Base-by-base conservation (phyloP, 208 protist species). In the Endotrypanum monterogeii region DNA sequence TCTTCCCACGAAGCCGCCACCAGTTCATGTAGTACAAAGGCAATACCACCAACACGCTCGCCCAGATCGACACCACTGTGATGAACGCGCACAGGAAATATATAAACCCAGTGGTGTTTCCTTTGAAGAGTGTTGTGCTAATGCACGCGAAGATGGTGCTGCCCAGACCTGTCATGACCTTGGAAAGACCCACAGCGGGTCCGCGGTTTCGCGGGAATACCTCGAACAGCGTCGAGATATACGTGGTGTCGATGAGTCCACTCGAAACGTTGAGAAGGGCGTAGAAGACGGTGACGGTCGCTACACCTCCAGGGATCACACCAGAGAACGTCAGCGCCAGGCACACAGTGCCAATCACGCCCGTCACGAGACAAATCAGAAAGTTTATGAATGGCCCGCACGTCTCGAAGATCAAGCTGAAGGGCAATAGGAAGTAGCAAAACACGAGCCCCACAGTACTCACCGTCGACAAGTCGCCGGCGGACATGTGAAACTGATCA, bases 1-100 rank as follows among this genome's bases (percentile, higher is more conserved):
- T 75, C 69, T 77, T 80, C 48, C 55, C 67, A 16, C 73, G 85
- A 2, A 73, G 74, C 7, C 85, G 72, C 82, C 78, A 85, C 63
- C 76, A 82, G 67, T 88, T 88, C 67, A 88, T 54, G 70, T 81
- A 82, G 78, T 88, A 85, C 37, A 77, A 80, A 32, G 84, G 84
- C 52, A 89, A 74, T 50, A 79, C 74, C 23, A 89, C 58, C 7
- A 83, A 50, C 16, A 78, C 60, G 18, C 71, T 71, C 7, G 81
- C 65, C 18, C 71, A 76, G 18, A 67, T 12, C 20, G 67, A 57
- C 55, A 86, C 82, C 2, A 76, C 78, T 7, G 79, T 50, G 25
- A 76, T 71, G 20, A 86, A 67, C 23, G 54, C 79, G 71, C 78
- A 78, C 30, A 86, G 65, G 60, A 82, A 83, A 76, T 80, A 79